Percentiles rank a stretch among this genome's conserved stretches.
Evolutionary conservation across 257 asterid genomes (phyloP).

Genomic region (Lithospermum erythrorhizon): DNA sequence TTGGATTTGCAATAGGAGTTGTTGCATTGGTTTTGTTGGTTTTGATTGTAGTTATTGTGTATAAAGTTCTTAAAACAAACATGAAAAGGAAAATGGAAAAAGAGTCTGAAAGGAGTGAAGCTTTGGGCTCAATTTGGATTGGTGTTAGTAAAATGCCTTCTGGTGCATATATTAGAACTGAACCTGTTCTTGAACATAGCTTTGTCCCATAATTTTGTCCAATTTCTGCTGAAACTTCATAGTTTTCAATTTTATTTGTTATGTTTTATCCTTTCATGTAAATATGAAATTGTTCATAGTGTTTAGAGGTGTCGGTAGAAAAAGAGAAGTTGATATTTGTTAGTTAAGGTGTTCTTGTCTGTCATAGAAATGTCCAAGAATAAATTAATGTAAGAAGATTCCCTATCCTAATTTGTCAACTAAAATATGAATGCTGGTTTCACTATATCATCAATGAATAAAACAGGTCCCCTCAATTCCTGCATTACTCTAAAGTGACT

Average conservation of each 20-base stretch:
- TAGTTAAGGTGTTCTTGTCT: not conserved
- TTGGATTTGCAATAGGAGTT: slow-evolving; percentile 43
- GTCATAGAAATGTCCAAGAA: not conserved
- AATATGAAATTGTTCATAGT: too few relatives aligned
- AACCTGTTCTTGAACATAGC: slow-evolving; percentile 55
- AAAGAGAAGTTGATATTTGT: too few relatives aligned
- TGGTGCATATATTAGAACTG: slow-evolving; percentile 72
- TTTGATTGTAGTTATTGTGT: slow-evolving; percentile 16
- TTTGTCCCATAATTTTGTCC: slow-evolving; percentile 34
- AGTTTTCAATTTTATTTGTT: too few relatives aligned
- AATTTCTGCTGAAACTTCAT: too few relatives aligned
- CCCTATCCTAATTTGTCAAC: not conserved
- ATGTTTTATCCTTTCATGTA: too few relatives aligned
- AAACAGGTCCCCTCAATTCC: not conserved
- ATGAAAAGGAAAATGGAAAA: slow-evolving; percentile 44
- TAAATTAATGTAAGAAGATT: not conserved
- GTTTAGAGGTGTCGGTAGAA: not conserved
- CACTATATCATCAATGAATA: not conserved
- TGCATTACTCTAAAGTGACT: not conserved
- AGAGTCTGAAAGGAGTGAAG: slow-evolving; percentile 51
- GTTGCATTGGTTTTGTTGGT: slow-evolving; percentile 28
- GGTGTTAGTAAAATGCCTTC: slow-evolving; percentile 78
- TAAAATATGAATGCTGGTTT: not conserved
- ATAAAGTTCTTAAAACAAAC: slow-evolving; percentile 17
- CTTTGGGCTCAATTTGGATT: slow-evolving; percentile 54